Evolutionary conservation across 805 yeast species (phyloP).

Genomic region (Hanseniaspora hatyaiensis): DNA sequence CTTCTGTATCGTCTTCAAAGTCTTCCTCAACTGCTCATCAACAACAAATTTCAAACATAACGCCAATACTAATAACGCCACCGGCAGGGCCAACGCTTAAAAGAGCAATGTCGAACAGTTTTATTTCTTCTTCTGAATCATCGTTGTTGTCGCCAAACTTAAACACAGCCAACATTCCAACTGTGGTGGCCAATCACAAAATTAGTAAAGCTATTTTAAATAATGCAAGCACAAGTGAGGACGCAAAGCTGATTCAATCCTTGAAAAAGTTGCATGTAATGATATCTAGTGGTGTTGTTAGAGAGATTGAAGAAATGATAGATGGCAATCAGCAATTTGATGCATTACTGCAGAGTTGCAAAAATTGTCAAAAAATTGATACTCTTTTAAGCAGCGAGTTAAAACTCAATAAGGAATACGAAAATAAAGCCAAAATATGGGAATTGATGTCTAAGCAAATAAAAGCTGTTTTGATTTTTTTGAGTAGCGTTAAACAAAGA

Average conservation of each 20-base stretch:
- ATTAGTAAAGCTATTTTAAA: no score
- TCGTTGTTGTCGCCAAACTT: neutral
- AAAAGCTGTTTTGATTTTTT: slow-evolving; percentile 69
- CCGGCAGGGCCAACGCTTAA: slow-evolving; percentile 1
- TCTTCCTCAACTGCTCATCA: neutral
- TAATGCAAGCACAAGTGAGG: no score
- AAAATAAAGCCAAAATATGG: slow-evolving; percentile 48
- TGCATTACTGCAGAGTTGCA: slow-evolving; percentile 1
- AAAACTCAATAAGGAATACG: slow-evolving; percentile 28
- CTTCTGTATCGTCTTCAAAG: neutral
- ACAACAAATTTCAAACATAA: neutral
- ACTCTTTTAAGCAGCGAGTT: neutral
- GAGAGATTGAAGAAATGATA: neutral
- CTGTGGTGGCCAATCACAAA: no score
- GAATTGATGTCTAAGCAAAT: slow-evolving; percentile 75
- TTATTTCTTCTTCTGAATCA: neutral
- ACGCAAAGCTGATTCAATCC: neutral
- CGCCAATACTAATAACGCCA: slow-evolving; percentile 11
- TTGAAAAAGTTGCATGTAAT: slow-evolving; percentile 1
- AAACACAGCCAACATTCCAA: neutral
- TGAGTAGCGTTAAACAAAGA: slow-evolving; percentile 58
- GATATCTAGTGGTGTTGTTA: slow-evolving; percentile 6
- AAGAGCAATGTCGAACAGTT: slow-evolving; percentile 12
- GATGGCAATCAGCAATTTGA: neutral
- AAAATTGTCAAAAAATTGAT: slow-evolving; percentile 11